Base-by-base conservation (phyloP, 2,329 filamentous ascomycete genomes). In the Scleromitrula shiraiana region DNA sequence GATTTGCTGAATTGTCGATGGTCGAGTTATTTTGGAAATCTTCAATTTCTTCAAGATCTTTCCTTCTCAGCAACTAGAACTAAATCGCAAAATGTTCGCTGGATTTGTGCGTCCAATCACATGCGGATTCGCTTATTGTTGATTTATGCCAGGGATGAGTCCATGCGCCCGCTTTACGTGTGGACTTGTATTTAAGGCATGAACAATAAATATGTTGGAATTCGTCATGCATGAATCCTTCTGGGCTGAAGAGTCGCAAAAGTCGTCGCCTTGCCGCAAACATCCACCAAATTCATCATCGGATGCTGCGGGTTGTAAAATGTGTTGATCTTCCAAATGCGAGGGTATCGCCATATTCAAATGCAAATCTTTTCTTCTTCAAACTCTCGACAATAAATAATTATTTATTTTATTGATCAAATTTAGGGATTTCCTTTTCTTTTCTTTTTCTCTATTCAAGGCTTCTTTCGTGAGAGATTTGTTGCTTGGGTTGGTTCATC, bases 31-130 rank as follows among this genome's bases (percentile, higher is more conserved):
- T 41, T 49, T 20, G n/a, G n/a, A 10, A 10, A 15, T 42, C 40
- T 42, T 29, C 26, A 29, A 29, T 7, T 30, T 24, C 32, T 10
- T 33, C 27, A 42, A 42, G 27, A 42, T 33, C 15, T 46, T 42
- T 15, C 37, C 37, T 10, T 7, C 12, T 12, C 12, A 29, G 12
- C 7, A 29, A 7, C 26, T 29, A 12, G 26, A 29, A 29, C 27
- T n/a, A 40, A 33, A 41, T 46, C 43, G 27, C 33, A 26, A 45
- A 45, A 33, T n/a, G n/a, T n/a, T 35, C 32, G 24, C 14, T 27
- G 17, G 35, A 33, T 20, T 41, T 50, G 29, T 47, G 40, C 39
- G 46, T 27, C 47, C 43, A 40, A 37, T 35, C 46, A 49, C 9
- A 36, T 37, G 19, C 37, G 20, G 33, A 23, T 19, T 47, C 47